A percentile compares a stretch with the other conserved stretches of the same genome.
Evolutionary conservation across 2,329 filamentous ascomycete genomes (phyloP).

Genomic region (Bimuria novae-zelandiae): DNA sequence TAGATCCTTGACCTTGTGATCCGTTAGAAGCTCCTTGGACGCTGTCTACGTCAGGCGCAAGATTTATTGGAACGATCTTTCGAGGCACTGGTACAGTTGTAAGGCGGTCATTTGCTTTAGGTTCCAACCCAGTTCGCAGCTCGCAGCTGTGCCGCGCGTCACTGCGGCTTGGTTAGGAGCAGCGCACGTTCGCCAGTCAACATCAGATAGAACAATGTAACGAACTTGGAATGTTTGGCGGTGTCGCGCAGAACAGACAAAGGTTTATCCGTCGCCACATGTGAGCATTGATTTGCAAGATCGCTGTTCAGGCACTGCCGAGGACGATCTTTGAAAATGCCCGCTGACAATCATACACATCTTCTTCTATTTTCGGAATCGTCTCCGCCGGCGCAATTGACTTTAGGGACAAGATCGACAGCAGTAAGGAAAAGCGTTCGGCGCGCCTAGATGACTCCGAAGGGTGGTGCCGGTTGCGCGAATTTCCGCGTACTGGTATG

Average conservation of each 20-base stretch:
- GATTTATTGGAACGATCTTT: no score
- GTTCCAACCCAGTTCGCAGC: no score
- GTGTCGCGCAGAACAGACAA: not conserved
- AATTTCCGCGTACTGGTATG: constrained; percentile 4
- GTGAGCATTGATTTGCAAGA: not conserved
- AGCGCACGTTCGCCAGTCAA: no score
- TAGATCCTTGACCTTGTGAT: constrained; percentile 17
- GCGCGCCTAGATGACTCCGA: not conserved
- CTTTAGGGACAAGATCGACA: not conserved
- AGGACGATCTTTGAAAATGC: constrained; percentile 10
- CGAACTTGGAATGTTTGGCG: not conserved
- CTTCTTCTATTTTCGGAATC: not conserved
- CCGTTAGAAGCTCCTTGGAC: constrained; percentile 8
- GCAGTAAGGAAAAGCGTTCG: not conserved
- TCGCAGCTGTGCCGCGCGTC: not conserved
- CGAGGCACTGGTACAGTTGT: no score
- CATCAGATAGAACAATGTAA: no score
- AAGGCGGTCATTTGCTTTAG: no score
- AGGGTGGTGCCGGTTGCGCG: constrained; percentile 4
- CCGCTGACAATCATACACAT: not conserved
- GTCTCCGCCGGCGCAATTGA: not conserved
- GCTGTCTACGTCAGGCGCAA: constrained; percentile 30
- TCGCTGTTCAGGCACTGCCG: constrained; percentile 2
- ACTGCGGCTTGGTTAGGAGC: not conserved
- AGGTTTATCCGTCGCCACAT: not conserved